Conservation (phyloP, 805 yeast genomes). For the Yarrowia porcina region DNA sequence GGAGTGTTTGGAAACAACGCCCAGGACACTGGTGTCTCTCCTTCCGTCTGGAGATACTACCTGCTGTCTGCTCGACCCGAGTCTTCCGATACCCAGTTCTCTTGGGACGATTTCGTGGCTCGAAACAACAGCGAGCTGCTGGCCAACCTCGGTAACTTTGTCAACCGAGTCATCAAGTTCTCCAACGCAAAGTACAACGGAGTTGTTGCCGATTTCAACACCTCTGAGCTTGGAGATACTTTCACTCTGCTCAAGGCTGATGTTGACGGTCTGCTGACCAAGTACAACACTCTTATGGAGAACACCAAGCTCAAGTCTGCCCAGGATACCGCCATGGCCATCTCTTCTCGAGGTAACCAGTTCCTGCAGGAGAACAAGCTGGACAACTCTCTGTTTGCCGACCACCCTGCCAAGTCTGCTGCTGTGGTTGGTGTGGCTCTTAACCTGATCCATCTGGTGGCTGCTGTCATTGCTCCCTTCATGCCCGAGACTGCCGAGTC, state of each 20-base stretch:
- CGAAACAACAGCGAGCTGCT: conserved; percentile 90
- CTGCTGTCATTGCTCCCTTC: conserved; percentile 78
- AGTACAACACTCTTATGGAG: conserved; percentile 72
- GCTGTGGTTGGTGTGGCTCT: conserved; percentile 91
- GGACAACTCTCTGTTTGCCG: conserved; percentile 78
- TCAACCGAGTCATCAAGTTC: conserved; percentile 88
- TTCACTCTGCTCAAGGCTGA: conserved; percentile 48
- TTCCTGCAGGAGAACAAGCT: conserved; percentile 95
- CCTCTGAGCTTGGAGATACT: conserved; percentile 47
- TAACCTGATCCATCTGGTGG: conserved; percentile 81
- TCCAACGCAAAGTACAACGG: conserved; percentile 88
- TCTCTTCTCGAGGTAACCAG: conserved; percentile 89
- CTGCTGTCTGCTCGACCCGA: conserved; percentile 92
- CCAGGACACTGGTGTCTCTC: conserved; percentile 81
- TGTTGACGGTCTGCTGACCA: conserved; percentile 55
- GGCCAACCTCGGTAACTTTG: conserved; percentile 96
- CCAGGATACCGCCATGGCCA: conserved; percentile 83
- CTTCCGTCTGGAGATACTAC: conserved; percentile 98
- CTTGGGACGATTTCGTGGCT: conserved; percentile 94
- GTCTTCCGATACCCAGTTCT: conserved; percentile 91
- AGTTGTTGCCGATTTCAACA: conserved; percentile 69
- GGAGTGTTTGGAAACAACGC: conserved; percentile 99
- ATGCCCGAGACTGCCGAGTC: conserved; percentile 79
- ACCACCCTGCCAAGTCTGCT: conserved; percentile 75
- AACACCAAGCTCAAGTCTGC: conserved; percentile 74